phyloP scores from a whole-genome alignment of 1,284 basidiomycete genomes.

The Rhodotorula mucilaginosa region DNA sequence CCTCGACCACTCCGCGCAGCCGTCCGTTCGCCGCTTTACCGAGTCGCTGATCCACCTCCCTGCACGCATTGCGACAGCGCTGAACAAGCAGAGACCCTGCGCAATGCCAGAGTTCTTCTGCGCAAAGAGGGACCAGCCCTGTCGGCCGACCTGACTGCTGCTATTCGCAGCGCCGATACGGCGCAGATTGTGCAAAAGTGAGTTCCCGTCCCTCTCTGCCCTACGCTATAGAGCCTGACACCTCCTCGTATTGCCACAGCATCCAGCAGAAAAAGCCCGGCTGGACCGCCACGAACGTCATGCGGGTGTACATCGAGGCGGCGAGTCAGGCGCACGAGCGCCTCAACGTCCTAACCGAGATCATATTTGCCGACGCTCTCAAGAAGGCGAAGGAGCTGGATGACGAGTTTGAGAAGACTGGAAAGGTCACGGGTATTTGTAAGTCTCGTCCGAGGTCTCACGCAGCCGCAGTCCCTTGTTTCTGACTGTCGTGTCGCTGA shows the following conservation, averaged over 20 bases:
- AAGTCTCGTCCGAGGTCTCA: background rate
- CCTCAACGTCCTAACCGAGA: conserved; percentile 77
- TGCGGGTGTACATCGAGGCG: conserved; percentile 69
- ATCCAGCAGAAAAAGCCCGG: conserved; percentile 46
- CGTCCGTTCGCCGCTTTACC: no score
- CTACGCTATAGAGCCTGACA: background rate
- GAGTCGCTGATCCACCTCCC: no score
- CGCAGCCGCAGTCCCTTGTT: no score
- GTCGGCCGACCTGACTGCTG: no score
- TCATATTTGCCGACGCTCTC: conserved; percentile 66
- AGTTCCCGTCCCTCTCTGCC: no score
- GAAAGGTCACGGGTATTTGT: conserved; percentile 60
- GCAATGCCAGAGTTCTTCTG: no score
- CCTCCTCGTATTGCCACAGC: background rate
- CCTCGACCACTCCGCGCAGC: no score
- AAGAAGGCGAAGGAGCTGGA: conserved; percentile 64
- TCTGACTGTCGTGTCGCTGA: background rate
- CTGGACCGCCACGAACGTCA: conserved; percentile 71
- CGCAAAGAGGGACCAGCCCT: no score
- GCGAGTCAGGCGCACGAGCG: conserved; percentile 63
- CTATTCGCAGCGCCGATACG: no score
- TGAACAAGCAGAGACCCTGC: no score
- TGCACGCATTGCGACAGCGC: no score
- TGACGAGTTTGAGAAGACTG: conserved; percentile 61
- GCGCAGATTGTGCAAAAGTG: no score